Conservation (phyloP, 441 rosid genomes). For the Erodium moschatum region DNA sequence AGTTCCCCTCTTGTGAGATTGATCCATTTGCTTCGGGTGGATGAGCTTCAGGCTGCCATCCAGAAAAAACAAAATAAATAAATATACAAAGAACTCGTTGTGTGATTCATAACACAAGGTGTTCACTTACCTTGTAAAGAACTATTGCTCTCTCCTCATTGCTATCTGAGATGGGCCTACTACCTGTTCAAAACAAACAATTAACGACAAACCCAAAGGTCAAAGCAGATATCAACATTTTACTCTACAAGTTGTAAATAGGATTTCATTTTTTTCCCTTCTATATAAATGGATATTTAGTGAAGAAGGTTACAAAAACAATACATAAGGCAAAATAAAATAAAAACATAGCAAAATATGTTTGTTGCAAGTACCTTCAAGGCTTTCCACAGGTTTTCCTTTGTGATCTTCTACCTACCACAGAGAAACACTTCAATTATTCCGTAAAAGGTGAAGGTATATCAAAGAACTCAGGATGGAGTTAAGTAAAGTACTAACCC, state of each 20-base stretch:
- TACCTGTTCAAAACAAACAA: slow-evolving; percentile 38
- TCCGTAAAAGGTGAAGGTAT: neutral
- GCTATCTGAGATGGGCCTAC: slow-evolving; percentile 32
- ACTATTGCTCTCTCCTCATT: slow-evolving; percentile 85
- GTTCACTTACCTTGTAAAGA: slow-evolving; percentile 54
- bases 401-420: slow-evolving; percentile 47
- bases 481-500: slow-evolving; percentile 44
- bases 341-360: slow-evolving; percentile 7
- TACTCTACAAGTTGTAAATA: neutral
- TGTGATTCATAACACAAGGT: slow-evolving; percentile 11
- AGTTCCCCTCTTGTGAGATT: slow-evolving; percentile 41
- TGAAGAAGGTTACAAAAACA: neutral
- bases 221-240: neutral
- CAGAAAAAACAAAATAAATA: slow-evolving; percentile 17
- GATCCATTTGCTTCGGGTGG: slow-evolving; percentile 50
- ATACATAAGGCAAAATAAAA: neutral
- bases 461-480: slow-evolving; percentile 14
- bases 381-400: slow-evolving; percentile 38
- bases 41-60: slow-evolving; percentile 60
- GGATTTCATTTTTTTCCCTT: neutral
- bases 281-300: neutral
- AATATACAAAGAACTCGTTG: slow-evolving; percentile 8
- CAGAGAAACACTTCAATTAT: slow-evolving; percentile 7
- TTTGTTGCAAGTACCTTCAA: slow-evolving; percentile 49
- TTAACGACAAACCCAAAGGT: slow-evolving; percentile 2